A percentile compares a stretch with the other conserved stretches of the same genome.
Conservation (phyloP, 805 yeast genomes). For the Ogataea nitratoaversa region DNA sequence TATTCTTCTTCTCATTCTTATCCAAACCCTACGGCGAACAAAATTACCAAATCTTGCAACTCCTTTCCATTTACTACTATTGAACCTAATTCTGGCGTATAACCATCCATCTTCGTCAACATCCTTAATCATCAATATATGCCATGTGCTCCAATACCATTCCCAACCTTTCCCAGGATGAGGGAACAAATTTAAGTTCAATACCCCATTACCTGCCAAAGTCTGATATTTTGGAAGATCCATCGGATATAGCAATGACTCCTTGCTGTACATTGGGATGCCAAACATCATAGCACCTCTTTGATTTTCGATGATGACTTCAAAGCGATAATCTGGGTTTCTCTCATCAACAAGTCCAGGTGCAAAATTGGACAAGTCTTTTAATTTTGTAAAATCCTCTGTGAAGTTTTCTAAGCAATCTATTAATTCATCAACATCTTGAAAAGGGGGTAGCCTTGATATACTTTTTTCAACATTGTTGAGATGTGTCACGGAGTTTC, state of each 20-base stretch:
- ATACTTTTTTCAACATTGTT: slow-evolving; percentile 25
- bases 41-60: slow-evolving; percentile 45
- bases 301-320: slow-evolving; percentile 49
- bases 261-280: slow-evolving; percentile 43
- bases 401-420: slow-evolving; percentile 21
- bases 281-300: slow-evolving; percentile 52
- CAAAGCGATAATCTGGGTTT: slow-evolving; percentile 23
- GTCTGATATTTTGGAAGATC: slow-evolving; percentile 51
- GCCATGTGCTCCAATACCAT: slow-evolving; percentile 57
- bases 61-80: slow-evolving; percentile 46
- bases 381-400: slow-evolving; percentile 7
- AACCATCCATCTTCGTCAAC: slow-evolving; percentile 60
- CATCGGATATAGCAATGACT: slow-evolving; percentile 42
- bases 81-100: slow-evolving; percentile 40
- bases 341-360: slow-evolving; percentile 1
- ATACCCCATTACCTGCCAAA: slow-evolving; percentile 36
- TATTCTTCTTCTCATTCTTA: slow-evolving; percentile 33
- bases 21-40: slow-evolving; percentile 49
- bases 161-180: slow-evolving; percentile 48
- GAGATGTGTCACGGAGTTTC: slow-evolving; percentile 20
- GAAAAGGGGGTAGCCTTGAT: slow-evolving; percentile 27
- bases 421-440: slow-evolving; percentile 23
- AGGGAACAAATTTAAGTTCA: slow-evolving; percentile 32
- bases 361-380: slow-evolving; percentile 10
- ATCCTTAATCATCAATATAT: slow-evolving; percentile 48